phyloP scores from a whole-genome alignment of 768 basidiomycete genomes.

The Flagelloscypha sp. region DNA sequence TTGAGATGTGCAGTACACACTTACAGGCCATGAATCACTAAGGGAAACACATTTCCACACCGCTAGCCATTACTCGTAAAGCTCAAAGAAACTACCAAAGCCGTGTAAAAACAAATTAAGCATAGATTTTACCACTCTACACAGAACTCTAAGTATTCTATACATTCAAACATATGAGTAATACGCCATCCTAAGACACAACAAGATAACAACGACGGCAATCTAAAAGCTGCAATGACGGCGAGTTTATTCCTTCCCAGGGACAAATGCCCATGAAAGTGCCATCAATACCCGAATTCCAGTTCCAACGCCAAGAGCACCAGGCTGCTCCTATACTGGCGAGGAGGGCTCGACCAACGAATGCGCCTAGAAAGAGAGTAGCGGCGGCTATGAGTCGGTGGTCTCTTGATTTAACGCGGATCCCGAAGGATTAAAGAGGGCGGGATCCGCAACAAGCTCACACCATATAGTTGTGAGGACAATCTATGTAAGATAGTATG shows the following conservation, averaged over 20 bases:
- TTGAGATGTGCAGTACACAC: no score
- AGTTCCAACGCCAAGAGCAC: conserved; percentile 57
- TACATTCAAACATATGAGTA: no score
- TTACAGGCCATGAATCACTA: no score
- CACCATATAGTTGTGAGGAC: conserved; percentile 87
- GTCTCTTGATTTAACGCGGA: conserved; percentile 53
- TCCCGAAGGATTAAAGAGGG: conserved; percentile 53
- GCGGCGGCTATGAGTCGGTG: conserved; percentile 60
- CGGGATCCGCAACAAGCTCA: conserved; percentile 76
- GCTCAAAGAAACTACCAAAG: no score
- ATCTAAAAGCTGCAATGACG: no score
- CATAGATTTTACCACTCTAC: no score
- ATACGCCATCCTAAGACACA: no score
- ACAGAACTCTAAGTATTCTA: no score
- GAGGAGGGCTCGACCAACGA: conserved; percentile 53
- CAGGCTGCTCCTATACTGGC: conserved; percentile 51
- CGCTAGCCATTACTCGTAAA: no score
- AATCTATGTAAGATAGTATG: conserved; percentile 32
- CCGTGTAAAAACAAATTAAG: no score
- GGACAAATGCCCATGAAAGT: conserved; percentile 60
- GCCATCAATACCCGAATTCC: conserved; percentile 56
- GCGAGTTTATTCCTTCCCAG: conserved; percentile 22
- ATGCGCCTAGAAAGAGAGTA: conserved; percentile 71
- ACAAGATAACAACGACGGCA: no score
- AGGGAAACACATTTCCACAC: no score